Evolutionary conservation across 345 rosid species (phyloP), one percentile per base, ranked within the genome.

Genomic region (Zanthoxylum bungeanum): DNA sequence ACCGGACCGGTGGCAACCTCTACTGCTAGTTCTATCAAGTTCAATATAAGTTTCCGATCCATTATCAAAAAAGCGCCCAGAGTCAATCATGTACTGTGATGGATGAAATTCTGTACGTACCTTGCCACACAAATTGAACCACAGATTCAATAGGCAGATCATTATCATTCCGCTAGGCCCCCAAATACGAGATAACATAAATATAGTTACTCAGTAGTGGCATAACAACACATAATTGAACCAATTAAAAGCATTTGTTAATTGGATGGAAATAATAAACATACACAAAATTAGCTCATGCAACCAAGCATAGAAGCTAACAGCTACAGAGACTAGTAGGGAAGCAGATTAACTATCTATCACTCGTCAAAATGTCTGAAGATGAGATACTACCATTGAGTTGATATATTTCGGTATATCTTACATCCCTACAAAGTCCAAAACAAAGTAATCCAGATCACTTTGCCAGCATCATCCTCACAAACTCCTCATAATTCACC

Each of bases 401-500:
- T 14, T 4, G 4, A 62, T 40, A 25, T 62, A 4, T 7, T 39
- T 61, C 21, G 66, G 21, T 40, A 6, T n/a, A 21, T 21, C 46
- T 34, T 62, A 22, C 16, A 40, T 40, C 66, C 51, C 51, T 25
- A 62, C 66, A 27, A 24, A 0, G 10, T 63, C 7, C 42, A 28
- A 27, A 1, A n/a, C 39, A 28, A 28, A 28, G 19, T 8, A 69
- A 57, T 17, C 31, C 5, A 51, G 36, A 58, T 70, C 53, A 70
- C 60, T 82, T 82, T 7, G 81, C 86, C 76, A 85, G 76, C 86
- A 85, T 82, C 79, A 85, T 82, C 59, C 77, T 72, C 24, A 75
- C 79, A 28, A 79, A 79, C 70, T 76, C 83, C 69, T 76, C 83
- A 27, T 80, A 85, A 58, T 85, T 78, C 27, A 82, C 85, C 76